These are phyloP conservation scores for Tilletiopsis washingtonensis DNA, from an alignment of 1,284 basidiomycete species.

Conservation along the genomic window DNA sequence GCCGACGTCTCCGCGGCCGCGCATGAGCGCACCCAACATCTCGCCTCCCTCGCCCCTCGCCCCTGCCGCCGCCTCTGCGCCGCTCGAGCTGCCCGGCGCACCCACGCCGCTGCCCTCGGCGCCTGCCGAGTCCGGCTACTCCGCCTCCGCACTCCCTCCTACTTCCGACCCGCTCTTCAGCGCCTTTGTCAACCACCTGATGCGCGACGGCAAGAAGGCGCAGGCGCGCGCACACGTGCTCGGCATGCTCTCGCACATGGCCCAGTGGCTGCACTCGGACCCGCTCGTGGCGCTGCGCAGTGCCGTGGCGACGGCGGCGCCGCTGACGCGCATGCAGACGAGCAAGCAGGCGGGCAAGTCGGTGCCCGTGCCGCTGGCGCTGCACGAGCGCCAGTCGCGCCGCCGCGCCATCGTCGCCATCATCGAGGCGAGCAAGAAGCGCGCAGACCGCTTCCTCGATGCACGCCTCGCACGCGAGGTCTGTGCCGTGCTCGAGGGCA, in stretches of 20 bases:
- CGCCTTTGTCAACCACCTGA: constrained; percentile 46
- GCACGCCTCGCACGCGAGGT: constrained; percentile 48
- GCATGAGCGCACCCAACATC: too few relatives aligned
- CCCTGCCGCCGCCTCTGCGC: too few relatives aligned
- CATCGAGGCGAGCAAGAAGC: constrained; percentile 48
- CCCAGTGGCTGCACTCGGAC: constrained; percentile 36
- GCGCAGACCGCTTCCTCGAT: constrained; percentile 44
- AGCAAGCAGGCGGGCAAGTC: constrained; percentile 47
- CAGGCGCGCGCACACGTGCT: constrained; percentile 41
- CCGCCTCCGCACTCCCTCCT: constrained; percentile 20
- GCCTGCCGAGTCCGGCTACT: constrained; percentile 14
- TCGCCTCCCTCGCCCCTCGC: too few relatives aligned
- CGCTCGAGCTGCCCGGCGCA: not conserved
- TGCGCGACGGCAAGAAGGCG: constrained; percentile 49
- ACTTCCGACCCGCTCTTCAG: constrained; percentile 41
- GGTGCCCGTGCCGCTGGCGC: constrained; percentile 45
- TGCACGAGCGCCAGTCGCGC: constrained; percentile 42
- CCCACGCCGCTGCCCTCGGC: not conserved
- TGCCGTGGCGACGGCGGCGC: constrained; percentile 44
- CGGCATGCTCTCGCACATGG: constrained; percentile 37
- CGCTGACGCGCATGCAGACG: constrained; percentile 45
- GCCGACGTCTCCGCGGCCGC: too few relatives aligned
- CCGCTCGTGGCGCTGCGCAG: constrained; percentile 46
- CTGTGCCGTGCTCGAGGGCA: constrained; percentile 47
- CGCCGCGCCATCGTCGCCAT: constrained; percentile 48